Evolutionary conservation across 1,284 basidiomycete genomes (phyloP), one percentile per base, ranked within the genome.

Genomic region (Microstroma glucosiphilum): DNA sequence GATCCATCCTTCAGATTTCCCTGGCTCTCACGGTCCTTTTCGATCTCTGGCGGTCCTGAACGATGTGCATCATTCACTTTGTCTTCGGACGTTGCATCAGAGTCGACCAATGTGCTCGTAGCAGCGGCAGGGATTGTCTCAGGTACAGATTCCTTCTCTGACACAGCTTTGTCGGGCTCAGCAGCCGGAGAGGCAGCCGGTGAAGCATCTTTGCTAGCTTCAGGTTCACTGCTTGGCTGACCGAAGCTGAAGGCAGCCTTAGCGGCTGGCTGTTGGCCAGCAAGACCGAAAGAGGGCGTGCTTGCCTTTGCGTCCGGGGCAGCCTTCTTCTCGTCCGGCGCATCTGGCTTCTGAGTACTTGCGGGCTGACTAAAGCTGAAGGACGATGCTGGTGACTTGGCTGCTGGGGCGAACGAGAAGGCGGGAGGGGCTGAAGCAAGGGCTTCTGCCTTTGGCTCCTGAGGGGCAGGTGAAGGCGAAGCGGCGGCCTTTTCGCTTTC

Each of bases 271-370:
- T 46, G 40, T 15, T 42, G 17, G 15, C 51, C 51, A 12, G 59
- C 21, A 57, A 61, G 60, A 17, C 59, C 56, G 59, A 61, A 61
- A 9, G 43, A 19, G 8, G 41, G 13, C 19, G 60, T n/a, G 8
- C 19, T 30, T 15, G 12, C 26, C 6, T 25, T 26, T 12, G 1
- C 40, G 21, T 53, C 49, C n/a, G 19, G 17, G 43, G 12, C 12
- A 17, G 43, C 15, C 43, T 48, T 48, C 30, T 37, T 37, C 30
- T 37, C 9, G 3, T 37, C 30, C 9, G 3, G 30, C 9, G 30
- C 30, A 9, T 37, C 30, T 37, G 30, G 30, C 30, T 37, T 3
- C 30, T 37, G 30, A 37, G 30, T 9, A 37, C 4, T 9, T 37
- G 30, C 30, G 30, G 30, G 30, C 30, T 37, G 30, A 9, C 30